Evolutionary conservation across 352 stramenopile species (phyloP).

Genomic region (Globisporangium irregulare): DNA sequence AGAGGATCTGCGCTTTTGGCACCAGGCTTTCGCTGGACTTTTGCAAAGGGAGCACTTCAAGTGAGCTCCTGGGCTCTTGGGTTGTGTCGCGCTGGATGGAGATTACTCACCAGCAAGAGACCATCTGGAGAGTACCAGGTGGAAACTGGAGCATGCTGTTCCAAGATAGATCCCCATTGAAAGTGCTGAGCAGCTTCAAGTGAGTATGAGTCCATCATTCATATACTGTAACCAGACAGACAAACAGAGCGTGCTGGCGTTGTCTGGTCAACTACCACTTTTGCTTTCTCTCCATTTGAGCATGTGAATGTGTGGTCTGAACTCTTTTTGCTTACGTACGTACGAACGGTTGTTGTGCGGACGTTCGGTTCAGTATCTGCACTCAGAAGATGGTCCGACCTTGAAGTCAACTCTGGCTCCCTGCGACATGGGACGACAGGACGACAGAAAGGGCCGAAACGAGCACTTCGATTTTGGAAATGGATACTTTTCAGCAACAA

Average conservation of each 20-base stretch:
- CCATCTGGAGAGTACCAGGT: background rate
- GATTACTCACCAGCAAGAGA: no score
- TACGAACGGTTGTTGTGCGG: background rate
- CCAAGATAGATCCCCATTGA: no score
- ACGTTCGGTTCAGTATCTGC: background rate
- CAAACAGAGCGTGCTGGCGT: no score
- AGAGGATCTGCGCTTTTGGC: background rate
- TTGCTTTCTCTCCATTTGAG: no score
- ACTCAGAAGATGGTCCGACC: conserved; percentile 2
- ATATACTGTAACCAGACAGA: no score
- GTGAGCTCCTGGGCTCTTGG: no score
- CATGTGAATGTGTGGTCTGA: background rate
- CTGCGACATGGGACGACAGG: background rate
- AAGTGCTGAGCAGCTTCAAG: no score
- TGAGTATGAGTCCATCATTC: no score
- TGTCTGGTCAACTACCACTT: no score
- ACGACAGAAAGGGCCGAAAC: background rate
- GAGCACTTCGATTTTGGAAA: background rate
- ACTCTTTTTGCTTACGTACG: background rate
- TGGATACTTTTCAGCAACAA: background rate
- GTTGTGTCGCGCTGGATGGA: no score
- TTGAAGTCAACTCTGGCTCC: conserved; percentile 12
- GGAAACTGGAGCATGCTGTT: no score
- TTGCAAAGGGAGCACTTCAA: no score
- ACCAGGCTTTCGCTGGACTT: background rate